Evolutionary conservation across 208 protist species (phyloP).

Genomic region (Tritrichomonas musculus): DNA sequence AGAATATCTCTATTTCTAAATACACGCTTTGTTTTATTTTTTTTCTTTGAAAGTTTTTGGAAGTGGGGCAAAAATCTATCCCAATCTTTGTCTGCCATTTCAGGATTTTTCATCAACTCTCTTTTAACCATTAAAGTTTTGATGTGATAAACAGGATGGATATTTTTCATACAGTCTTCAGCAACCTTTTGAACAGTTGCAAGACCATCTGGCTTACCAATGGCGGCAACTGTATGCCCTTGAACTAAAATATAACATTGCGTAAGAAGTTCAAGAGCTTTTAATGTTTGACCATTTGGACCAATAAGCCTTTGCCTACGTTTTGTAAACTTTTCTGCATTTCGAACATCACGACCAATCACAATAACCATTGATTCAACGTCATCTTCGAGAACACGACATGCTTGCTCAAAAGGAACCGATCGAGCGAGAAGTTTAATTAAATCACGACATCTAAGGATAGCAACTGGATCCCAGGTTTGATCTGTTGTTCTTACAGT

Average conservation of each 20-base stretch:
- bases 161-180: constrained; percentile 98
- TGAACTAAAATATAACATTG: constrained; percentile 92
- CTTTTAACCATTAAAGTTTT: constrained; percentile 98
- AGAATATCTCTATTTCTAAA: neutral
- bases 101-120: constrained; percentile 87
- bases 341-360: constrained; percentile 81
- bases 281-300: constrained; percentile 90
- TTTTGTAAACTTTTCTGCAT: constrained; percentile 94
- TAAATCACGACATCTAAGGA: constrained; percentile 94
- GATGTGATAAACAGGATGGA: constrained; percentile 99
- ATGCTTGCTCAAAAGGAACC: constrained; percentile 65
- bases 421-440: constrained; percentile 86
- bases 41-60: constrained; percentile 53
- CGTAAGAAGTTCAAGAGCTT: constrained; percentile 93
- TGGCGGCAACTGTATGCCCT: constrained; percentile 75
- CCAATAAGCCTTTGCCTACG: constrained; percentile 94
- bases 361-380: constrained; percentile 95
- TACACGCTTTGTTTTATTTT: neutral
- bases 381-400: constrained; percentile 89
- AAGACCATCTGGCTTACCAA: constrained; percentile 50
- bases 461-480: constrained; percentile 95
- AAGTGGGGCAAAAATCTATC: constrained; percentile 94
- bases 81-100: constrained; percentile 75
- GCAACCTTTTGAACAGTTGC: constrained; percentile 75
- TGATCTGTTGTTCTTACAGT: constrained; percentile 89